These are phyloP conservation scores for Pseudocercospora crystallina DNA, from an alignment of 2,329 filamentous ascomycete genomes.

Conservation along the genomic window DNA sequence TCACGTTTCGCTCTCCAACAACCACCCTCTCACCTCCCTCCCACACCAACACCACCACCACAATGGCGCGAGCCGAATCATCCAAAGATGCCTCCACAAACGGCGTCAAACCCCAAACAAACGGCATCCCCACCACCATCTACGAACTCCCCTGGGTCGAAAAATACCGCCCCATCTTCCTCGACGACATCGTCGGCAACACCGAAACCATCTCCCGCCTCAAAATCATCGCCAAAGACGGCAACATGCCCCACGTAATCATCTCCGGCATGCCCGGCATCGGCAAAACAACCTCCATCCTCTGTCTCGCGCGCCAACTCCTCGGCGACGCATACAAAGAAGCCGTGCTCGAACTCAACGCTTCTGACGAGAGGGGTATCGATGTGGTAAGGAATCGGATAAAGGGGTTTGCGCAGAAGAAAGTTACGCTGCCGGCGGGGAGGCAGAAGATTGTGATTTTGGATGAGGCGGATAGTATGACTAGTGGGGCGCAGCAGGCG, in stretches of 20 bases:
- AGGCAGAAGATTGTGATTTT: conserved; percentile 96
- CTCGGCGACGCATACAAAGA: conserved; percentile 95
- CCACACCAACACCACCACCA: conserved; percentile 4
- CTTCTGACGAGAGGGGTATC: conserved; percentile 93
- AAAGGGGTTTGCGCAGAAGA: conserved; percentile 98
- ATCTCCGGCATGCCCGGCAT: conserved; percentile 99
- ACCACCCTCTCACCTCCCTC: no score
- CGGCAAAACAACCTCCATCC: conserved; percentile 93
- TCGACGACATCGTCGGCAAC: conserved; percentile 97
- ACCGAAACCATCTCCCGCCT: conserved; percentile 95
- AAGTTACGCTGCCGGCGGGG: conserved; percentile 87
- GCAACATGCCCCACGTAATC: conserved; percentile 99
- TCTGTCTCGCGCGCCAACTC: conserved; percentile 88
- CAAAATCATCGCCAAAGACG: conserved; percentile 97
- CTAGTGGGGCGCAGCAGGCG: conserved; percentile 91
- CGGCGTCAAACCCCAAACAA: conserved; percentile 42
- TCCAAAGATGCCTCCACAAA: conserved; percentile 48
- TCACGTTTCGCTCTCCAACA: no score
- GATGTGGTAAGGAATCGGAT: conserved; percentile 96
- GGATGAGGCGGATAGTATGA: conserved; percentile 97
- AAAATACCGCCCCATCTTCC: conserved; percentile 91
- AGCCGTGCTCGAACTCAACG: conserved; percentile 93
- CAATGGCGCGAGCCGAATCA: conserved; percentile 51
- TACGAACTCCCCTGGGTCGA: conserved; percentile 94
- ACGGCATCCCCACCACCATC: conserved; percentile 40